A percentile compares a stretch with the other conserved stretches of the same genome.
phyloP scores from a whole-genome alignment of 2,329 filamentous ascomycete species.

The Tolypocladium album region DNA sequence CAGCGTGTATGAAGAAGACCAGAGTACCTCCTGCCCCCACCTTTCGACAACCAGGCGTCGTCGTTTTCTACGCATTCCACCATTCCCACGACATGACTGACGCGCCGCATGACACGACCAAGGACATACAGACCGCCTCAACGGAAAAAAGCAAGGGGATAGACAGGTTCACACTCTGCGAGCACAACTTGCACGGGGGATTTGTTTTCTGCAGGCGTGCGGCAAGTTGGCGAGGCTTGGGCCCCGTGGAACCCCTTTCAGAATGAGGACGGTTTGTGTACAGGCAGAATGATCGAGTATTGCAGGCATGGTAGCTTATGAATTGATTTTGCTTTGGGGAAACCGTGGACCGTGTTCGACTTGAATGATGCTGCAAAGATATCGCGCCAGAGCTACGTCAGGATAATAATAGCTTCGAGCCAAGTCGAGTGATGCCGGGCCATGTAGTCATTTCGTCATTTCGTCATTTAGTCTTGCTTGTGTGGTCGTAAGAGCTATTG shows the following conservation, averaged over 20 bases:
- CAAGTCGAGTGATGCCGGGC: neutral
- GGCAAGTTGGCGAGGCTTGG: neutral
- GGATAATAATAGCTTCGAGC: neutral
- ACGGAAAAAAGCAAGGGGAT: conserved; percentile 10
- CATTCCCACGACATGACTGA: conserved; percentile 8
- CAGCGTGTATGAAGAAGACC: neutral
- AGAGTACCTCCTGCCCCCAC: neutral
- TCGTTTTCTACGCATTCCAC: conserved; percentile 1
- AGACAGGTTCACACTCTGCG: conserved; percentile 8
- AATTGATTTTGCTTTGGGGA: neutral
- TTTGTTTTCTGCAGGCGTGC: neutral
- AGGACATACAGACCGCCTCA: conserved; percentile 5
- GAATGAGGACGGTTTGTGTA: neutral
- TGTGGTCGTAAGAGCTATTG: neutral
- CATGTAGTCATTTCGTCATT: neutral
- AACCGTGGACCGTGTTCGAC: neutral
- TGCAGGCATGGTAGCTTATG: neutral
- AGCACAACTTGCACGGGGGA: neutral
- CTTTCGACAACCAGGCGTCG: neutral
- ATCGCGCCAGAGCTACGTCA: neutral
- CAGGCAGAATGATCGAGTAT: neutral
- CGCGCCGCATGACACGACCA: conserved; percentile 13
- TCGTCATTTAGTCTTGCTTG: neutral
- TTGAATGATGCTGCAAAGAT: neutral
- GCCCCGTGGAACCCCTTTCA: neutral